Base-by-base conservation (phyloP, 2,329 filamentous ascomycete genomes). In the Ophiostoma novo-ulmi region DNA sequence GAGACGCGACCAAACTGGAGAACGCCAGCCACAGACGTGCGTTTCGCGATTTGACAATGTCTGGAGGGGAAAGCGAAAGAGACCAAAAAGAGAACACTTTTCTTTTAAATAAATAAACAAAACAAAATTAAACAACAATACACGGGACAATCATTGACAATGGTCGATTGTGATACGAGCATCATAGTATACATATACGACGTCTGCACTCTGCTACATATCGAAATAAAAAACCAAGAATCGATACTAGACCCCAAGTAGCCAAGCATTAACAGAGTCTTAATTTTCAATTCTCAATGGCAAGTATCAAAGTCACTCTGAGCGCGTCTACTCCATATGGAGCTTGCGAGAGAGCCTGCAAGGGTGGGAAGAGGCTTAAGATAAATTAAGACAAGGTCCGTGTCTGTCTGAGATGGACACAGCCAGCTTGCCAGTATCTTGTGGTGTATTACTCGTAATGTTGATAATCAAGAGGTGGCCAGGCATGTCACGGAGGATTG, bases 351-450 rank as follows among this genome's bases (percentile, higher is more conserved):
- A 13, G 44, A 26, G 52, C 3, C 58, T 35, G 58, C 26, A 63
- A 63, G 58, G 58, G 58, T 63, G 26, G n/a, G 7, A 35, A 63
- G 58, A 63, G 55, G 58, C 58, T 63, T 63, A 63, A 35, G 58
- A 63, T 20, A 17, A 68, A 65, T 64, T 38, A 67, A 64, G 63
- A 63, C 39, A 68, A 58, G 70, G 68, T 65, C 70, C 65, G 70
- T 66, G 68, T 71, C 26, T 55, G 68, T 71, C 39, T 69, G 70
- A 71, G 61, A 39, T 69, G 52, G 13, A 20, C 36, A 52, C 68
- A 22, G 36, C 48, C 41, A 63, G 70, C 38, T 38, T 31, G 31
- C 38, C 14, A 44, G 44, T 48, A 48, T 48, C 20, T n/a, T 48
- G 44, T n/a, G 31, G 31, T 31, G 31, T 31, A 31, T 31, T 31